Base-by-base conservation (phyloP, 495 filamentous ascomycete genomes). In the Penicillium pancosmium region DNA sequence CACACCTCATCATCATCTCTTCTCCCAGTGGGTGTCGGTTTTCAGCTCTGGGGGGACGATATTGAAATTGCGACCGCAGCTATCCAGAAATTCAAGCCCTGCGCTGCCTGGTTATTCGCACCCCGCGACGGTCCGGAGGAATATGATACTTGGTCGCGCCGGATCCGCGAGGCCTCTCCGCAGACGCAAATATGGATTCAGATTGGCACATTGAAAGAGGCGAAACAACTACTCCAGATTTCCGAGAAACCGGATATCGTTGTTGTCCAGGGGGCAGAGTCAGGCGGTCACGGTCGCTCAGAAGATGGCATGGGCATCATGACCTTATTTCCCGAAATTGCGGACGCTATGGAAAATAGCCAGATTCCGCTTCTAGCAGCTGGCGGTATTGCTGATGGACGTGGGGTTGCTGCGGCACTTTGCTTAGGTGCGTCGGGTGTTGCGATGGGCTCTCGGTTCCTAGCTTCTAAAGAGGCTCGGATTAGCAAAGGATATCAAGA, bases 31-130 rank as follows among this genome's bases (percentile, higher is more conserved):
- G 88, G 86, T 21, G 69, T 90, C 4, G 88, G 88, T 27, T 85
- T 88, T 63, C 81, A 85, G 41, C 67, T 78, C 44, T 88, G 83
- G 84, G 78, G 74, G 35, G 78, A 80, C 44, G 65, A 79, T 50
- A 63, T 88, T 12, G 55, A 75, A 0, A 54, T 63, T 9, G 80
- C 84, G 2, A 58, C 82, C 13, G 44, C 72, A 0, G 66, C 75
- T 0, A 73, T 88, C 12, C 53, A 68, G 33, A 66, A 72, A 13
- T 78, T 78, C 64, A 77, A 72, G 10, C 90, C 90, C 0, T 80
- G 79, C 19, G 90, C 88, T 1, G 81, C 78, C 12, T 93, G 90
- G 90, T 72, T 93, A 9, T 92, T 85, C 58, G 88, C 88, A 0
- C 84, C 88, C 1, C 59, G 54, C 6, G 49, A 74, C 3, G 71